phyloP scores from a whole-genome alignment of 2,329 filamentous ascomycete species.

The Fusarium nelsonii region DNA sequence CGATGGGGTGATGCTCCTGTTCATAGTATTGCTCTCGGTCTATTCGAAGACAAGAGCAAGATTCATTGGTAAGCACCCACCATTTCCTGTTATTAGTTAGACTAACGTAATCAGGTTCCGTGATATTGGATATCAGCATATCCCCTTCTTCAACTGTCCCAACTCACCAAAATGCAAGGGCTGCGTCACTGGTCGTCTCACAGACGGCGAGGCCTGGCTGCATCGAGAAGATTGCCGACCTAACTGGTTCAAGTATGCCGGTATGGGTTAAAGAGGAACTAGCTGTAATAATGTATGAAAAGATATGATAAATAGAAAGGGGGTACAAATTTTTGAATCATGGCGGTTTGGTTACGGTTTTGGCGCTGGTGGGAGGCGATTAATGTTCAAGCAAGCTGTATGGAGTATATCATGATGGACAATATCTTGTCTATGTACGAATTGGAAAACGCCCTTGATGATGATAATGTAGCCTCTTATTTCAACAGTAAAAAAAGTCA shows the following conservation, averaged over 20 bases:
- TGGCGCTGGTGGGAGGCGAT: constrained; percentile 40
- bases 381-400: constrained; percentile 21
- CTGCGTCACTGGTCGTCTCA: constrained; percentile 88
- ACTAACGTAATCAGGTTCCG: constrained; percentile 79
- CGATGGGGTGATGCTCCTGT: constrained; percentile 98
- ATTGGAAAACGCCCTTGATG: constrained; percentile 31
- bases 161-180: constrained; percentile 94
- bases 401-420: constrained; percentile 28
- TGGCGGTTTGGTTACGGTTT: constrained; percentile 19
- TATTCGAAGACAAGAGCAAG: constrained; percentile 91
- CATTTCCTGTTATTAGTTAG: not conserved
- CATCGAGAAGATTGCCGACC: constrained; percentile 93
- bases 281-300: constrained; percentile 24
- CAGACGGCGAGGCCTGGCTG: constrained; percentile 87
- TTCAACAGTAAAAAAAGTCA: constrained; percentile 13
- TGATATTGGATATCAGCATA: constrained; percentile 98
- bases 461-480: constrained; percentile 24
- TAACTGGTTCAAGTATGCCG: constrained; percentile 96
- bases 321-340: constrained; percentile 19
- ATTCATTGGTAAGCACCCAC: constrained; percentile 84
- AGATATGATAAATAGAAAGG: constrained; percentile 27
- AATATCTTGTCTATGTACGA: constrained; percentile 23
- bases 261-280: constrained; percentile 71
- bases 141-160: constrained; percentile 98
- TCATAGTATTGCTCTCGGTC: constrained; percentile 89